Base-by-base conservation (phyloP, 2,329 filamentous ascomycete genomes). In the Cladophialophora psammophila region DNA sequence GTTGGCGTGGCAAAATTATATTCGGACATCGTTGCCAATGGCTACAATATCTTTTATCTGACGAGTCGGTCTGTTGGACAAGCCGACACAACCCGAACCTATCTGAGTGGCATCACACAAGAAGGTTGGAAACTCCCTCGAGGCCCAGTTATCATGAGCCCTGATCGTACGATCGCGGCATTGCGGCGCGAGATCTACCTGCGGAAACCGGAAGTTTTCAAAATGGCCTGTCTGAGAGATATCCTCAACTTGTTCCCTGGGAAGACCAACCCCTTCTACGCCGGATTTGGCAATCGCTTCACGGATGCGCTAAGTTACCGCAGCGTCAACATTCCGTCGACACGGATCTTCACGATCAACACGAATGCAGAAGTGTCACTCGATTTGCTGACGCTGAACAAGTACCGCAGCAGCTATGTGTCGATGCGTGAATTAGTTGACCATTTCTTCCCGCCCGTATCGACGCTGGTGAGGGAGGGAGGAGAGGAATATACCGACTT, bases 11-110 rank as follows among this genome's bases (percentile, higher is more conserved):
- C 95, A 26, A 99, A 99, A 81, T 85, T 99, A 8, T 99, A 98
- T 80, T 95, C 91, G 57, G 96, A 99, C 73, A 99, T 99, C 72
- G 89, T 90, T 0, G 89, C 91, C 74, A 99, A 99, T 75, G 95
- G 95, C 6, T 99, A 98, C 84, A 98, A 99, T 78, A 96, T 99
- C 76, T 93, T 99, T 87, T 99, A 99, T 77, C 86, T 99, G 54
- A 99, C 95, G 0, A 96, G 92, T 77, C 90, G 95, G 60, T 95
- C 92, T 13, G 94, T 98, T 54, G 96, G 95, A 0, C 94, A 96
- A 79, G 92, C 95, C 15, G 95, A 99, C 78, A 93, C 84, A 0
- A 99, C 95, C 1, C 85, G 95, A 65, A 87, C 92, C 0, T 99
- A 99, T 77, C 85, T 99, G 2, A 91, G 94, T 66, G 93, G 94